Evolutionary conservation across 768 basidiomycete species (phyloP).

Genomic region (Strobilomyces dryophilus): DNA sequence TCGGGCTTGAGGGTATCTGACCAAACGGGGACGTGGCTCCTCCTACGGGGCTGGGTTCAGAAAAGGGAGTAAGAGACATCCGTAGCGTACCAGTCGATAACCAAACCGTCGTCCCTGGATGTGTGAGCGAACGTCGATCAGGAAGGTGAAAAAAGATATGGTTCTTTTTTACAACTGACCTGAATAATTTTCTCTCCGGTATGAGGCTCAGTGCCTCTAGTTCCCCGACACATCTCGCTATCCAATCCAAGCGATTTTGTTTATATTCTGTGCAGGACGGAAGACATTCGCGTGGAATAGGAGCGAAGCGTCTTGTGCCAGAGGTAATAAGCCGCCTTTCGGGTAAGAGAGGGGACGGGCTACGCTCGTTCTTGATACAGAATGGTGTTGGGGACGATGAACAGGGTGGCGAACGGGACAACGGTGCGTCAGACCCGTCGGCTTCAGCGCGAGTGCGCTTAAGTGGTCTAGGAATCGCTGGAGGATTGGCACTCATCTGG

Average conservation of each 20-base stretch:
- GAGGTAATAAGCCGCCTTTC: conserved; percentile 21
- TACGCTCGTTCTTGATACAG: conserved; percentile 20
- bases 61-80: neutral
- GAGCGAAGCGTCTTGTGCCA: conserved; percentile 27
- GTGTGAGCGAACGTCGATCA: neutral
- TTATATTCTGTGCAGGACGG: conserved; percentile 14
- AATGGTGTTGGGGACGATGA: neutral
- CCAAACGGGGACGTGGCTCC: conserved; percentile 28
- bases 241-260: conserved; percentile 23
- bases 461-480: neutral
- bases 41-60: conserved; percentile 19
- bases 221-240: conserved; percentile 14
- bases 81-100: conserved; percentile 27
- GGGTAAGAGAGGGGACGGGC: conserved; percentile 10
- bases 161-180: conserved; percentile 15
- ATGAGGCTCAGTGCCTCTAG: conserved; percentile 18
- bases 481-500: neutral
- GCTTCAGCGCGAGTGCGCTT: conserved; percentile 15
- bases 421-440: neutral
- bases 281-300: conserved; percentile 26
- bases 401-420: neutral
- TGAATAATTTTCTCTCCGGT: conserved; percentile 24
- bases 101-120: conserved; percentile 27
- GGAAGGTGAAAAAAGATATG: neutral
- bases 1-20: conserved; percentile 28